Base-by-base conservation (phyloP, 495 filamentous ascomycete species). In the Hypomontagnella monticulosa region DNA sequence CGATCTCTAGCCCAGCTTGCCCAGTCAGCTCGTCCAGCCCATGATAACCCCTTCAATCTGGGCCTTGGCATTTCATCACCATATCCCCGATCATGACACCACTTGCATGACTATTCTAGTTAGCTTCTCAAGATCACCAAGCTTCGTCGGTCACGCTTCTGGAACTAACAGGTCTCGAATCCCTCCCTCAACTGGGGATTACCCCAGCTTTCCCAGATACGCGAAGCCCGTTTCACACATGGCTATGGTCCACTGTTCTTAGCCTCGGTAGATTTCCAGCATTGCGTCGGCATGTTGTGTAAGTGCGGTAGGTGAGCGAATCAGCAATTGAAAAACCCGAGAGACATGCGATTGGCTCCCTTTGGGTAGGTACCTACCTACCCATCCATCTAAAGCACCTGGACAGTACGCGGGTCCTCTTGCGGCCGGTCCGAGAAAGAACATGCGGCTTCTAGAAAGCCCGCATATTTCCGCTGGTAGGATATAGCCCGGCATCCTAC, bases 191-290 rank as follows among this genome's bases (percentile, higher is more conserved):
- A 11, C 40, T 38, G 49, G 62, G 53, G 15, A 34, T 69, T 64
- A 63, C 66, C 66, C 66, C 66, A 64, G 66, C 38, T 69, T 69
- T 68, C 43, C 32, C 12, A 69, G 66, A 69, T 69, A 69, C 55
- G 66, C 66, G 60, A 69, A 44, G 38, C 12, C 38, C 0, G 15
- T 59, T 34, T 33, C 42, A 49, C 36, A 47, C 55, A 52, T 56
- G 32, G 15, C 23, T 7, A 27, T 51, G 64, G 41, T 62, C 64
- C 63, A 61, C 57, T 36, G n/a, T 44, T 46, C 57, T 49, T 67
- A 61, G 46, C 40, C 38, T 67, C 50, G 41, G 42, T 43, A 58
- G 9, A 23, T 44, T 37, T n/a, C 7, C 48, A 34, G 48, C 12
- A 61, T 52, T 53, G 40, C 38, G 32, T 48, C 48, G 40, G 30